phyloP scores from a whole-genome alignment of 805 yeast species.

The Candida sphagnicola region DNA sequence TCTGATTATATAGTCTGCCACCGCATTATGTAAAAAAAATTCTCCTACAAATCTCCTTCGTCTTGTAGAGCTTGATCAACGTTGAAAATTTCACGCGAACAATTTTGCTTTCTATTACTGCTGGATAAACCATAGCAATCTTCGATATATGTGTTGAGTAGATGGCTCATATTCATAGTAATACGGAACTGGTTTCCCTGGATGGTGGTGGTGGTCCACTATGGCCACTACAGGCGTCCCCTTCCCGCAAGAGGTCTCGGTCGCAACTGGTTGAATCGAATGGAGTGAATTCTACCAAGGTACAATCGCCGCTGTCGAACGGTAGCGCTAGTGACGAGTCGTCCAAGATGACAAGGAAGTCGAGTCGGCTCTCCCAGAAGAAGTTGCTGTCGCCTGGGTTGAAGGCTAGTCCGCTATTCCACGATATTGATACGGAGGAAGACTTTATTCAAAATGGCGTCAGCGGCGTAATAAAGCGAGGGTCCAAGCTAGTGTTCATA shows the following conservation, averaged over 20 bases:
- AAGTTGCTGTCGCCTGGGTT: neutral
- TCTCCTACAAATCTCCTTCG: neutral
- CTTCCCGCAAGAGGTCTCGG: too few relatives aligned
- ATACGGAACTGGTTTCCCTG: neutral
- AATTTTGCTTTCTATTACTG: neutral
- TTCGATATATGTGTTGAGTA: constrained; percentile 3
- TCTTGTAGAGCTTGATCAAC: neutral
- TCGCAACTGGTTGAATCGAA: neutral
- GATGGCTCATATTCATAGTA: constrained; percentile 2
- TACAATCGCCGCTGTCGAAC: neutral
- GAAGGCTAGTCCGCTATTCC: constrained; percentile 9
- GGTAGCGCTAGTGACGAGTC: neutral
- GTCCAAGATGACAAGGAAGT: constrained; percentile 3
- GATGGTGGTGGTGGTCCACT: neutral
- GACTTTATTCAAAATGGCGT: constrained; percentile 1
- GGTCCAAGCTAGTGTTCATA: constrained; percentile 30
- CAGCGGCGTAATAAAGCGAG: constrained; percentile 9
- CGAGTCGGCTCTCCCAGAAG: constrained; percentile 7
- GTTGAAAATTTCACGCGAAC: neutral
- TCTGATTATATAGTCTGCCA: neutral
- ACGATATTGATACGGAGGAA: constrained; percentile 4
- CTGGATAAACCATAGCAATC: neutral
- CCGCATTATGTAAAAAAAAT: neutral
- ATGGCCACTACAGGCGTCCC: too few relatives aligned
- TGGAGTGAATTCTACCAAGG: neutral